Evolutionary conservation across 2,329 filamentous ascomycete genomes (phyloP).

Genomic region (Apiospora sp.): DNA sequence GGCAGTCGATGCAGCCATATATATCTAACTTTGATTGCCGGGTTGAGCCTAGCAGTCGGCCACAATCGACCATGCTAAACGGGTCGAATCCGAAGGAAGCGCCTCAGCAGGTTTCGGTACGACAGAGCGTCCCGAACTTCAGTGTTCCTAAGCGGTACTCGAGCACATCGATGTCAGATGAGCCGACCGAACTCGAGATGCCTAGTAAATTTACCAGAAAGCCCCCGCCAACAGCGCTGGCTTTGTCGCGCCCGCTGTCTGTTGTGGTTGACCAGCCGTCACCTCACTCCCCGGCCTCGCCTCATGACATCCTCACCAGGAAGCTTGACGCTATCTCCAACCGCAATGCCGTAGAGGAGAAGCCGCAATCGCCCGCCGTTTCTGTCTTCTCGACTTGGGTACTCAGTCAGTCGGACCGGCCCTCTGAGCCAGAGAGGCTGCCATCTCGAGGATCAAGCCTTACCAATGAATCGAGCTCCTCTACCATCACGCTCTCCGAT

Average conservation of each 20-base stretch:
- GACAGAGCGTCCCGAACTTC: slow-evolving; percentile 57
- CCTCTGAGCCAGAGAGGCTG: slow-evolving; percentile 23
- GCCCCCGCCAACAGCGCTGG: slow-evolving; percentile 55
- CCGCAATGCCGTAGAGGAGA: background rate
- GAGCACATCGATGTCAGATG: slow-evolving; percentile 37
- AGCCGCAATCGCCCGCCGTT: slow-evolving; percentile 19
- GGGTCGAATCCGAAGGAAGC: background rate
- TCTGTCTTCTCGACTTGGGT: slow-evolving; percentile 27
- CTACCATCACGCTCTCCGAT: slow-evolving; percentile 2
- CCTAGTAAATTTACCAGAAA: slow-evolving; percentile 41
- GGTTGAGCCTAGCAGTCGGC: slow-evolving; percentile 37
- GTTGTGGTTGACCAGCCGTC: slow-evolving; percentile 63
- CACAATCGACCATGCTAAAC: slow-evolving; percentile 37
- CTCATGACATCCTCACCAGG: background rate
- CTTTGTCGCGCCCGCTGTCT: slow-evolving; percentile 60
- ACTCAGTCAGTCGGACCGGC: background rate
- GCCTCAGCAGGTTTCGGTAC: background rate
- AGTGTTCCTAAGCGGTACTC: slow-evolving; percentile 62
- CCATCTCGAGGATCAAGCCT: slow-evolving; percentile 22
- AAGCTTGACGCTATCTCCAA: slow-evolving; percentile 34
- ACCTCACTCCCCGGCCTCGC: slow-evolving; percentile 36
- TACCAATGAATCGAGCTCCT: background rate
- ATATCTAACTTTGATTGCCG: slow-evolving; percentile 53
- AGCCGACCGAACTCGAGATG: slow-evolving; percentile 36
- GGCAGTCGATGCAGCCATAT: slow-evolving; percentile 59